Base-by-base conservation (phyloP, 345 rosid species). In the Boechera divaricarpa region DNA sequence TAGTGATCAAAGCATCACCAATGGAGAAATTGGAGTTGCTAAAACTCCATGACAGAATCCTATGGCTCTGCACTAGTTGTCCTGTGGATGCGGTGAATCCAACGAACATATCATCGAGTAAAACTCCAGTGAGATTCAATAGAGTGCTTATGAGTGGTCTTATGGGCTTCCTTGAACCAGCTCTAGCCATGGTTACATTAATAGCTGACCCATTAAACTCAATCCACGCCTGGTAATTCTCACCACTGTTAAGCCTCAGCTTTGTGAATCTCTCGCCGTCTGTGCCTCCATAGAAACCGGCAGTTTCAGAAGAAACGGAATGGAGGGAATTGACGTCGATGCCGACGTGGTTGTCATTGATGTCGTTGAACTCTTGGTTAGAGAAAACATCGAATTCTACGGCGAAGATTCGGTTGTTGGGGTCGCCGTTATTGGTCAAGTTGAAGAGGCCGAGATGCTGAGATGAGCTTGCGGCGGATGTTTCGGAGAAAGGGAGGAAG, bases 171-270 rank as follows among this genome's bases (percentile, higher is more conserved):
- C n/a, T 41, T 2, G 55, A 70, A 54, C 86, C 86, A 21, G 79
- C 84, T 60, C 55, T 70, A 13, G 75, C 86, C 82, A 80, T 78
- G 4, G 75, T 82, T 41, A 82, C 83, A 74, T 82, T 86, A 32
- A 83, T 38, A 39, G 60, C 61, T n/a, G 82, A 78, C 49, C 85
- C 87, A 2, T 56, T 68, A 68, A 91, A 88, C 69, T 91, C 94
- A 56, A 87, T 89, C 92, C 98, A 93, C 49, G 85, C 96, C 63
- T 89, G 96, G 69, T 92, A 92, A 63, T 90, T 92, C 16, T 80
- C 79, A 5, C 96, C 96, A 53, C 56, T 80, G 58, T 89, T 89
- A 9, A 90, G 86, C 85, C 64, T 77, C 82, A 83, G 36, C 39
- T 49, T 75, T 35, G 60, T 54, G 68, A 77, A 64, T 29, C 18